Conservation (phyloP, 2,329 filamentous ascomycete species). For the Blastomyces parvus region DNA sequence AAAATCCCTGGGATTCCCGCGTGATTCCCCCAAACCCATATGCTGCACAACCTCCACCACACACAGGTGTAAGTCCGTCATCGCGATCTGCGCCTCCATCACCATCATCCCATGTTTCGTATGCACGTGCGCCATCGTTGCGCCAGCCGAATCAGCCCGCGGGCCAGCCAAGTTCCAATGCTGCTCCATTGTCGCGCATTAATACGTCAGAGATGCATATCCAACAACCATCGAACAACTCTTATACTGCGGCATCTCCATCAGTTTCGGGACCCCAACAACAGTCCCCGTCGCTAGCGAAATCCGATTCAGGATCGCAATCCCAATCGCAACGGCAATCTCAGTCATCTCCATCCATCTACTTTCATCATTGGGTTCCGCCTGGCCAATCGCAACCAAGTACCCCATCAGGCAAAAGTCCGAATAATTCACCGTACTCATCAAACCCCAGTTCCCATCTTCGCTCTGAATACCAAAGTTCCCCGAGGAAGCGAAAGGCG, state of each 20-base stretch:
- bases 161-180: constrained; percentile 18
- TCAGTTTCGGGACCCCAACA: constrained; percentile 26
- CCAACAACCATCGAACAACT: constrained; percentile 25
- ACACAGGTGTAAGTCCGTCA: background rate
- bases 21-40: constrained; percentile 31
- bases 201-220: constrained; percentile 37
- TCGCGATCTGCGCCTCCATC: constrained; percentile 3
- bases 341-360: constrained; percentile 60
- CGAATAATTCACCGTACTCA: constrained; percentile 40
- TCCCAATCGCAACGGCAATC: constrained; percentile 47
- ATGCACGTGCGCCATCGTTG: background rate
- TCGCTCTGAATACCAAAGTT: constrained; percentile 57
- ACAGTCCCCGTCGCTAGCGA: constrained; percentile 38
- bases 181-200: constrained; percentile 21
- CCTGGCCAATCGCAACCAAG: constrained; percentile 60
- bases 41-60: constrained; percentile 18
- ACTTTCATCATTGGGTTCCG: constrained; percentile 90
- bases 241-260: constrained; percentile 1
- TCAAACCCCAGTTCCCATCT: constrained; percentile 41
- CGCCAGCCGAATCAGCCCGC: constrained; percentile 16
- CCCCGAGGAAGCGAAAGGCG: constrained; percentile 78
- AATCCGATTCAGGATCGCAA: constrained; percentile 30
- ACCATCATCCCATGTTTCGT: constrained; percentile 1
- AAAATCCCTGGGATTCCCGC: constrained; percentile 25
- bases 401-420: constrained; percentile 64